Evolutionary conservation across 345 rosid species (phyloP), one percentile per base, ranked within the genome.

Genomic region (Aquilaria malaccensis): DNA sequence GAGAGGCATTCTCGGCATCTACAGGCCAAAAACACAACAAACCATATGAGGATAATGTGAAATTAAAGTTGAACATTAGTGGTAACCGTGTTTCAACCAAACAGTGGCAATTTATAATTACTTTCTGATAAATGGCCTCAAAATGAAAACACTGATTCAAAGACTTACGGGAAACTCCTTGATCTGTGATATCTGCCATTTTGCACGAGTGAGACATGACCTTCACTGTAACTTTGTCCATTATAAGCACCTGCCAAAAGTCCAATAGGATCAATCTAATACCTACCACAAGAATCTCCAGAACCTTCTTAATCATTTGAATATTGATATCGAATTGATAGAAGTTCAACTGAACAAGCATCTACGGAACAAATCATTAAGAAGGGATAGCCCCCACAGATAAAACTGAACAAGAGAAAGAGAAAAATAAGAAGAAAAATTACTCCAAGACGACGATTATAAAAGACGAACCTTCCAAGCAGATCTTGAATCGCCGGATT

Each of bases 171-270:
- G 98, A 93, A 76, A 93, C 72, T 64, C 98, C 96, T 77, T 83
- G 98, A 71, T 93, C 98, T 7, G 97, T 93, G 71, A 93, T 91
- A 68, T 91, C 97, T 2, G 91, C 85, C 96, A 91, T 91, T 72
- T 85, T 88, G 77, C 97, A 91, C 4, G 93, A 80, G 61, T 81
- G 77, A 47, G 97, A 87, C 94, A 91, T 82, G 12, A 91, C 97
- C 76, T 91, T 91, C 48, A 91, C 79, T 1, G 94, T 91, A 63
- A 91, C 96, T 73, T 80, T 91, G 61, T 91, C 97, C 96, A 91
- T 91, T 64, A 91, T 91, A 32, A 91, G 83, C 45, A 91, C 86
- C 97, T 91, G 80, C 49, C 50, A 50, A 65, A 30, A 53, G 69
- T 46, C 11, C 15, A 47, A 11, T 33, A 59, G 41, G 45, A 22